These are phyloP conservation scores for Suhomyces yuchorum DNA, from an alignment of 1,139 yeast genomes.

Conservation along the genomic window DNA sequence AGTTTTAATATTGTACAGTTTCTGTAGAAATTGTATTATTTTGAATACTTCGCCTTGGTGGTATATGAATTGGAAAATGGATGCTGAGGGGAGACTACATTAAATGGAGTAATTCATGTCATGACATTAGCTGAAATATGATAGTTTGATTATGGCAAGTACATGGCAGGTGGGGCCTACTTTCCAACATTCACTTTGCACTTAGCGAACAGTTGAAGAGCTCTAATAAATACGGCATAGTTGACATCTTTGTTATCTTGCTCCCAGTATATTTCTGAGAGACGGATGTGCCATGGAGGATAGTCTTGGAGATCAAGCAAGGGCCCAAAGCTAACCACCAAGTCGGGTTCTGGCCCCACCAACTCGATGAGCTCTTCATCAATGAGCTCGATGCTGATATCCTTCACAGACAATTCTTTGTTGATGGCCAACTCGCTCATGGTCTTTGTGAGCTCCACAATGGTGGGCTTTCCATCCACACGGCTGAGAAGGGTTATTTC, in stretches of 20 bases:
- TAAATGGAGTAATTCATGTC: not conserved
- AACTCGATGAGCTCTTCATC: slow-evolving; percentile 74
- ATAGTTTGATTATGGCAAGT: not conserved
- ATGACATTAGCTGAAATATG: not conserved
- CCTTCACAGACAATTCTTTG: slow-evolving; percentile 62
- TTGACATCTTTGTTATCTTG: slow-evolving; percentile 78
- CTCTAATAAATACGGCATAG: slow-evolving; percentile 84
- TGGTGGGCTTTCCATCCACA: slow-evolving; percentile 86
- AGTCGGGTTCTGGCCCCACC: slow-evolving; percentile 90
- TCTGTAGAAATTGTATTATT: too few species aligned
- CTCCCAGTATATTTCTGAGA: slow-evolving; percentile 89
- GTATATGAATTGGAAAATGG: too few species aligned
- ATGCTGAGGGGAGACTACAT: too few species aligned
- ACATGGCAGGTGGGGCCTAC: slow-evolving; percentile 26
- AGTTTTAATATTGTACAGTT: too few species aligned
- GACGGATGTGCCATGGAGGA: slow-evolving; percentile 97
- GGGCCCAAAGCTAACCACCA: slow-evolving; percentile 84
- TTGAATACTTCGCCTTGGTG: too few species aligned
- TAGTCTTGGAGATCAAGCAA: slow-evolving; percentile 84
- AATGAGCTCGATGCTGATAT: slow-evolving; percentile 71
- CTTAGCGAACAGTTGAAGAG: slow-evolving; percentile 73
- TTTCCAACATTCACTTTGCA: slow-evolving; percentile 89
- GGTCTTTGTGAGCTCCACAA: slow-evolving; percentile 84
- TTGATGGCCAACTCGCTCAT: slow-evolving; percentile 74
- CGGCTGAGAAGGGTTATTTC: slow-evolving; percentile 67